Base-by-base conservation (phyloP, 495 filamentous ascomycete species). In the Trichocladium uniseriatum region DNA sequence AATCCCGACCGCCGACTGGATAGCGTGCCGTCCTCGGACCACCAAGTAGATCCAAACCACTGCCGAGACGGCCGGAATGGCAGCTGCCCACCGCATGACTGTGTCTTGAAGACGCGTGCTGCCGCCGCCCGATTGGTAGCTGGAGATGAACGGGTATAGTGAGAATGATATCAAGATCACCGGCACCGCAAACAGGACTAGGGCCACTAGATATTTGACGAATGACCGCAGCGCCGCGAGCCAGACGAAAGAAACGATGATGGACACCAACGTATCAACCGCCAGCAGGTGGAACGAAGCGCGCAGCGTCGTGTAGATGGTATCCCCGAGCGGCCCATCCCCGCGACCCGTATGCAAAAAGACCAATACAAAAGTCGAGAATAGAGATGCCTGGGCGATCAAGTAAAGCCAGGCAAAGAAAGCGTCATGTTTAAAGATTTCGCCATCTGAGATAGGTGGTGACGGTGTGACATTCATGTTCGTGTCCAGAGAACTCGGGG, bases 361-460 rank as follows among this genome's bases (percentile, higher is more conserved):
- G 41, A 95, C 81, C 13, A 98, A 75, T 45, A 95, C 79, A 49
- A 90, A 89, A 13, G 86, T 90, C 15, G 90, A 82, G 58, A 97
- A 80, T 32, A 97, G 67, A 19, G 84, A 81, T 34, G 87, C 87
- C 45, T 92, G 68, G 27, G 78, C 83, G 63, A 97, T 90, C 50
- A 94, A 65, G 61, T 88, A 97, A 22, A 97, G 71, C 56, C 84
- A 88, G n/a, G 84, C 86, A 78, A 92, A 98, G 65, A 97, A 89
- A 13, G 76, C 69, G 65, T 98, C 94, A 66, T 97, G 87, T 16
- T 61, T 67, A 45, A 76, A 76, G 10, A 73, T 67, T 48, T 76
- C 72, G 22, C 68, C 70, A 34, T 76, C 71, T 3, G 43, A 60
- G 48, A 16, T 45, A 39, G 63, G 53, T 3, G 57, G 43, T 20